These are phyloP conservation scores for Trametes polyzona DNA, from an alignment of 1,284 basidiomycete genomes.

Conservation along the genomic window DNA sequence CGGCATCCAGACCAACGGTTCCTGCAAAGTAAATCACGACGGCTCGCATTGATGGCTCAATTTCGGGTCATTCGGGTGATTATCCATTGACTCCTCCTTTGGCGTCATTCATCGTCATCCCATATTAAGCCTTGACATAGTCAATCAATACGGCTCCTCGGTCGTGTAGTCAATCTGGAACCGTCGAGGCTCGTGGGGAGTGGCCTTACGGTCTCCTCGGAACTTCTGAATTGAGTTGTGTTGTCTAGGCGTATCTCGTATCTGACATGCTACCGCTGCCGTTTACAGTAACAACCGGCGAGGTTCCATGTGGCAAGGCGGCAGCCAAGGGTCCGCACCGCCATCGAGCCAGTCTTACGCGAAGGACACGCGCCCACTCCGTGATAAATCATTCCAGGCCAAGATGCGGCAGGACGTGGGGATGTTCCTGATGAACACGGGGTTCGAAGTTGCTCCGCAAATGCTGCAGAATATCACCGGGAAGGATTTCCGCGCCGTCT, in stretches of 20 bases:
- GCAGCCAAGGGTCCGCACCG: conserved; percentile 47
- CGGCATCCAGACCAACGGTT: neutral
- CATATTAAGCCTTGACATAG: neutral
- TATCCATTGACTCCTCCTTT: neutral
- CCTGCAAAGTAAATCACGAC: neutral
- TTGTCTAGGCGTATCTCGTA: neutral
- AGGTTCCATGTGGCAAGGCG: conserved; percentile 67
- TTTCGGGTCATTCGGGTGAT: neutral
- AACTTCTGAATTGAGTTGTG: neutral
- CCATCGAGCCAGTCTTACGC: conserved; percentile 48
- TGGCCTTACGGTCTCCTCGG: neutral
- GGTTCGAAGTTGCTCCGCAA: conserved; percentile 68
- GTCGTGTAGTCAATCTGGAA: neutral
- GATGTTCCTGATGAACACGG: conserved; percentile 63
- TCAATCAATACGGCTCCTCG: neutral
- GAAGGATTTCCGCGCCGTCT: conserved; percentile 82
- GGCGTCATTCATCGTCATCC: neutral
- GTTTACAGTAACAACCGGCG: conserved; percentile 57
- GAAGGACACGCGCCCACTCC: conserved; percentile 77
- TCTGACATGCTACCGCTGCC: conserved; percentile 1
- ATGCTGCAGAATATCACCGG: conserved; percentile 75
- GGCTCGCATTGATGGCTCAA: neutral
- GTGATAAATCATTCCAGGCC: conserved; percentile 70
- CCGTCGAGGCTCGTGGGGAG: neutral
- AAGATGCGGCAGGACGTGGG: conserved; percentile 78